Evolutionary conservation across 1,139 yeast species (phyloP), one percentile per base, ranked within the genome.

Genomic region (Geotrichum reessii): DNA sequence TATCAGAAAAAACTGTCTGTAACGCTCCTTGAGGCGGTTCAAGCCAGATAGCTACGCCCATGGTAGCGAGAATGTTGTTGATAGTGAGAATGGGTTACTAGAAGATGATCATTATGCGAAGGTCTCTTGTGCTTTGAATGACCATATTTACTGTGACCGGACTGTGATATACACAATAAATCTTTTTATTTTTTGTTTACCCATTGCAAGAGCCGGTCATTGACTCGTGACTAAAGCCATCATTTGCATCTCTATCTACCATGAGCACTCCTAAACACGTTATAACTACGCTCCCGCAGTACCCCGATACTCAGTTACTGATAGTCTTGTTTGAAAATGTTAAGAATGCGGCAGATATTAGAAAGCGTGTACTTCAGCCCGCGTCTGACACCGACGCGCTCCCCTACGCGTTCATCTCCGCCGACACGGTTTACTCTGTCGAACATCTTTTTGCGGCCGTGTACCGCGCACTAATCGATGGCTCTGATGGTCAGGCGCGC

Each of bases 371-470:
- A 21, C 27, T 55, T 11, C 25, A 50, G 12, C 47, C 47, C 33
- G 50, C 42, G 9, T 78, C 76, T 2, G 71, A 76, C 60, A 63
- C 64, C 1, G 68, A 69, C 1, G 22, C 17, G 19, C n/a, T 51
- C n/a, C 77, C 78, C 59, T 79, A 70, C 67, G 82, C 84, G 1
- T 77, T 82, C 63, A 73, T 83, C 54, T 78, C 80, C 60, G 78
- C 83, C 0, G 67, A 67, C 6, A 72, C 77, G 1, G 63, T 73
- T n/a, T 64, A 76, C 7, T 77, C 82, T 0, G 53, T 72, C 3
- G 84, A 81, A 59, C 86, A 82, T 60, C 57, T 83, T 7, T 67
- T 74, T 50, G 73, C 81, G 28, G 82, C 85, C 0, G 65, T 78
- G 0, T 80, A 81, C 64, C 74, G 83, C 59, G 78, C 82, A 3